A percentile compares a stretch with the other conserved stretches of the same genome.
Evolutionary conservation across 2,329 filamentous ascomycete species (phyloP).

Genomic region (Pseudocercospora crystallina): DNA sequence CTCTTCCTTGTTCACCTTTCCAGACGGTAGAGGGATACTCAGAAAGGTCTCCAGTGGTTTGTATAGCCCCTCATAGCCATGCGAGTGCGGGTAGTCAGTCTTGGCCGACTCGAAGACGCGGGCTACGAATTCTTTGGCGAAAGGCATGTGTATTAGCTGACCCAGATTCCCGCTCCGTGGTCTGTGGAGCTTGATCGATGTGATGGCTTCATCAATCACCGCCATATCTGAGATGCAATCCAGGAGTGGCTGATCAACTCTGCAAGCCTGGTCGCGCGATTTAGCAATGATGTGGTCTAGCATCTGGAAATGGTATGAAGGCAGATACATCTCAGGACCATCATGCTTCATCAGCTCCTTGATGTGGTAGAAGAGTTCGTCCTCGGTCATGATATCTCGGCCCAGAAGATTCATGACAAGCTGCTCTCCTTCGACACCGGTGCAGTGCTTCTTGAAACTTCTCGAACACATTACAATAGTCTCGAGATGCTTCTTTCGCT

Average conservation of each 20-base stretch:
- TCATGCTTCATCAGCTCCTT: neutral
- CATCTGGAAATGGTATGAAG: neutral
- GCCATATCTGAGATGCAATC: conserved; percentile 1
- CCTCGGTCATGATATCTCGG: neutral
- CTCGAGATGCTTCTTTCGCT: neutral
- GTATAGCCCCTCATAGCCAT: neutral
- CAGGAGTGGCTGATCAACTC: neutral
- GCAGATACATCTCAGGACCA: neutral
- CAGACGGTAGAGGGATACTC: neutral
- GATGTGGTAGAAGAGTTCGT: conserved; percentile 2
- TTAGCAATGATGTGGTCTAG: neutral
- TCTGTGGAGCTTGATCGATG: neutral
- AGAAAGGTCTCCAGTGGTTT: neutral
- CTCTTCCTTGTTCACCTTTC: neutral
- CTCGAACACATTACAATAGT: neutral
- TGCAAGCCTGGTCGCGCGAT: neutral
- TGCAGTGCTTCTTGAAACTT: neutral
- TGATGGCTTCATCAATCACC: conserved; percentile 2
- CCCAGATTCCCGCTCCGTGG: no score
- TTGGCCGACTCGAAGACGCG: no score
- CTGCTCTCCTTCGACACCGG: neutral
- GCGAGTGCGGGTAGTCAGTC: no score
- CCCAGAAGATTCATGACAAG: neutral
- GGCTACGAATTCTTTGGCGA: no score
- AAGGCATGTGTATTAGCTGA: no score